Base-by-base conservation (phyloP, 108 stramenopile species). In the Mediolabrus comicus region DNA sequence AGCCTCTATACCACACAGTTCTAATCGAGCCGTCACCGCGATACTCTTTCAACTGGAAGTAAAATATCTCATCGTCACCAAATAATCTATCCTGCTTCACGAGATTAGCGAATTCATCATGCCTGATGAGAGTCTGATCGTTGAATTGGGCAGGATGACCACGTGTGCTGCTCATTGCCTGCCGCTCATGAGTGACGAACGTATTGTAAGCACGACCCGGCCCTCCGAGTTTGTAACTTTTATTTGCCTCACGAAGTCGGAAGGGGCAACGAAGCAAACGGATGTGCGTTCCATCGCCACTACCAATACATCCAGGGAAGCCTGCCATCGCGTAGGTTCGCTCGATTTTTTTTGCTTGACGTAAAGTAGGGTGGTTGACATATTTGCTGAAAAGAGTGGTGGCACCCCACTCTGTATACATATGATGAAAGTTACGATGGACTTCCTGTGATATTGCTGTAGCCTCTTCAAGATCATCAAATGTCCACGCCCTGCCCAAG, bases 61-160 rank as follows among this genome's bases (percentile, higher is more conserved):
- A 13, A 16, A 54, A 30, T n/a, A n/a, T n/a, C n/a, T n/a, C n/a
- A n/a, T n/a, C n/a, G 53, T 54, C 53, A 3, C 14, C 14, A 30
- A 54, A 13, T 17, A 29, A 10, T 1, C 2, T 54, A 0, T 17
- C 53, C 11, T 54, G 9, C 11, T 11, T 3, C 53, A 54, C 19
- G 11, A 2, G 5, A 1, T 16, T 13, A 8, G 53, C 53, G 19
- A n/a, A 54, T 0, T 26, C 29, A 16, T 54, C 53, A 11, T 17
- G 19, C 3, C 5, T 11, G 14, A 17, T 13, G 9, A 54, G 6
- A 2, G 53, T 29, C 11, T 54, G 12, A 30, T 91, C 56, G 16
- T 63, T 63, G 43, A 41, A 63, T 9, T 16, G 34, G 2, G 43
- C 34, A 5, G 62, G 62, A 51, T 63, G 62, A 8, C 62, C 62